Evolutionary conservation across 805 yeast genomes (phyloP), one percentile per base, ranked within the genome.

Genomic region (Scheffersomyces lignosus): DNA sequence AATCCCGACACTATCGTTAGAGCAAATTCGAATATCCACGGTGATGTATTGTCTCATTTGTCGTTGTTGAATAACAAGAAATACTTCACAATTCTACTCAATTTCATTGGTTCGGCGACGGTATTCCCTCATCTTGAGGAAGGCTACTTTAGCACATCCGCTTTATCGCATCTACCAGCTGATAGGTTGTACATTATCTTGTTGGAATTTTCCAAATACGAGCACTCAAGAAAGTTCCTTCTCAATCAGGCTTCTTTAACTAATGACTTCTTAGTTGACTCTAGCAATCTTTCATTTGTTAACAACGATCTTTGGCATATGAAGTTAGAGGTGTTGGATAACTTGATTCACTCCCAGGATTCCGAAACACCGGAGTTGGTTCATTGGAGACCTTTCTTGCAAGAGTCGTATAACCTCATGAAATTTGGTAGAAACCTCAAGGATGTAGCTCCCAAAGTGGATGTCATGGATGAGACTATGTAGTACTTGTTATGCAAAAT

Each of bases 71-170:
- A 20, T 23, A 48, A 47, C 29, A 27, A 47, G 13, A 49, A 41
- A 33, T 60, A 55, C 40, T 59, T 60, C 25, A 37, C 53, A 1
- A 51, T 63, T 5, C 40, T 62, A 5, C 38, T 59, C 25, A 64
- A 62, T 35, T 25, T 57, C 16, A 38, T 43, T n/a, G 45, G 34
- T 9, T 43, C 48, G 9, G 30, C 44, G 14, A n/a, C 23, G 3
- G 27, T 51, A 5, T 54, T 64, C 35, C 32, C 35, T 12, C 30
- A 25, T 15, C 16, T 54, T 10, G 29, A 44, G 3, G 29, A 38
- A 3, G 32, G 34, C 41, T 29, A 41, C 42, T 20, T 42, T 38
- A 5, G 26, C 24, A 27, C 22, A 5, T 3, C 29, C 29, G 23
- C 43, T 49, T 16, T 42, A 16, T 31, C 50, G 3, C 36, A 36